Base-by-base conservation (phyloP, 352 stramenopile genomes). In the Phytopythium ostracodes region DNA sequence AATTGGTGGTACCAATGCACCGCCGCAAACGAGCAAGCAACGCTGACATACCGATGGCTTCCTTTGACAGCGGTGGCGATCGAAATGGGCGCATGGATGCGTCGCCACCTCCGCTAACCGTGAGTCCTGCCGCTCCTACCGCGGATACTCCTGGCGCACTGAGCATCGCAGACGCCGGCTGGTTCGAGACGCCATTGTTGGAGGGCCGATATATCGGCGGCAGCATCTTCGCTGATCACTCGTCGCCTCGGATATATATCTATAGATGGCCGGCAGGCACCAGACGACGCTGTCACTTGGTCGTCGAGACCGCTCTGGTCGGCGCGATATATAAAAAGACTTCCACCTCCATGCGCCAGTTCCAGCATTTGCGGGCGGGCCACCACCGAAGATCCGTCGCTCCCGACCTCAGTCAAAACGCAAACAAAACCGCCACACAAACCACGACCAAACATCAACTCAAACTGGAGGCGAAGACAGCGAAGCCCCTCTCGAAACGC, bases 121-220 rank as follows among this genome's bases (percentile, higher is more conserved):
- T 8, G 14, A 27, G 15, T 35, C 47, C 47, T 38, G 27, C 11
- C 0, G 2, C 27, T 15, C 47, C 27, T 22, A 14, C 46, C 18
- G n/a, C 44, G 11, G 46, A 9, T 17, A 17, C 1, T 17, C 47
- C 47, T 38, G 47, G 47, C 6, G 17, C 25, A 14, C 25, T 7
- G 47, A 10, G 15, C 47, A 38, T 4, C 25, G 25, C 25, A 17
- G 27, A n/a, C 47, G 25, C 15, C 27, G 47, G 14, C 47, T 54
- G 47, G 47, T 38, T 54, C 25, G 47, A 54, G 12, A 22, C 24
- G 25, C 47, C 53, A 59, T 59, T 59, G 33, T 49, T 59, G 35
- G 35, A 44, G 4, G 33, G 11, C 6, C 53, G 53, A 24, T 59
- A 35, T 49, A 59, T 59, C 35, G 53, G 53, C 1, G 53, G 53